phyloP scores from a whole-genome alignment of 2,329 filamentous ascomycete species.

The Pyrenochaeta sp. region DNA sequence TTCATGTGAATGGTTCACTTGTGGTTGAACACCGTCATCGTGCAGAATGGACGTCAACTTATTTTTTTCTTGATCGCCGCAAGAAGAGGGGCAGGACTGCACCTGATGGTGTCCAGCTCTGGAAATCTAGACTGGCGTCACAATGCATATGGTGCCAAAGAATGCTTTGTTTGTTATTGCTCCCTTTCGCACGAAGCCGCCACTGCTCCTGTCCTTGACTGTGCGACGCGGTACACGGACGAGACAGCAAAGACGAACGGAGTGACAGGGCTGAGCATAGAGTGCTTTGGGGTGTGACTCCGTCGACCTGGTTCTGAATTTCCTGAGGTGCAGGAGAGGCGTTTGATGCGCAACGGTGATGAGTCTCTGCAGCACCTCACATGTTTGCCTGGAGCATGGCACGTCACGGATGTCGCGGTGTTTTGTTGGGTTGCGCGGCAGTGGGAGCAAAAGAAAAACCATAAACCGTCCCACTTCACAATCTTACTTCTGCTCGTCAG shows the following conservation, averaged over 20 bases:
- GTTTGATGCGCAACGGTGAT: slow-evolving; percentile 11
- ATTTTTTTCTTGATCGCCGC: slow-evolving; percentile 13
- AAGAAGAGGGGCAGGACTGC: background rate
- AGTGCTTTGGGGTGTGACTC: slow-evolving; percentile 18
- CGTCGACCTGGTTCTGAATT: slow-evolving; percentile 24
- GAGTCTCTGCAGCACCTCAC: slow-evolving; percentile 9
- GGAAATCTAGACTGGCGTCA: background rate
- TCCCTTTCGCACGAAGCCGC: slow-evolving; percentile 1
- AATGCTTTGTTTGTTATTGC: slow-evolving; percentile 11
- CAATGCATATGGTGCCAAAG: slow-evolving; percentile 2
- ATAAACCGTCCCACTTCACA: slow-evolving; percentile 3
- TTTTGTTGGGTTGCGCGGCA: background rate
- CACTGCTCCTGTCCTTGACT: background rate
- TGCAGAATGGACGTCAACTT: slow-evolving; percentile 31
- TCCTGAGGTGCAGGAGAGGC: slow-evolving; percentile 4
- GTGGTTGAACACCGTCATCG: slow-evolving; percentile 33
- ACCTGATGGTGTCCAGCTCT: slow-evolving; percentile 1
- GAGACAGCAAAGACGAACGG: slow-evolving; percentile 1
- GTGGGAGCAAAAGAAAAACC: background rate
- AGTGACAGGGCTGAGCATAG: slow-evolving; percentile 12
- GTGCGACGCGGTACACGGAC: slow-evolving; percentile 17
- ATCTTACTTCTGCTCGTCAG: slow-evolving; percentile 10
- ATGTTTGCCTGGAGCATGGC: slow-evolving; percentile 18
- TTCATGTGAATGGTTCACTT: slow-evolving; percentile 23
- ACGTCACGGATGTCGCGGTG: background rate